Conservation (phyloP, 768 basidiomycete species). For the Holtermannia corniformis region DNA sequence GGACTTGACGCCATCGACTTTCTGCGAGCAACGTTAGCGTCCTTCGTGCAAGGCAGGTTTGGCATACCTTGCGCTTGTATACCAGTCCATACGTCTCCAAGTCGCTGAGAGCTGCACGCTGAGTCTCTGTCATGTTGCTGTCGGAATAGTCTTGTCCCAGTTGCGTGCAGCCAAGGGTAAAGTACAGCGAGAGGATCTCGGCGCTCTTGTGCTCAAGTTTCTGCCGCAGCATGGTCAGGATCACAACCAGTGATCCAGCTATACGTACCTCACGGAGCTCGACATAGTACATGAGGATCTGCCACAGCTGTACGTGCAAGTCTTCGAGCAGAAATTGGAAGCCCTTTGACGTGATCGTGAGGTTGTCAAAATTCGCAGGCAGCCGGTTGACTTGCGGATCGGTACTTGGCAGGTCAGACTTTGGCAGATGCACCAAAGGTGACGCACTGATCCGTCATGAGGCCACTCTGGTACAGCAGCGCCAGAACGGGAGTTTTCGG, state of each 20-base stretch:
- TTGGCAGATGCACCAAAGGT: too few relatives aligned
- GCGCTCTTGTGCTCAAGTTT: constrained; percentile 77
- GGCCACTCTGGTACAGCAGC: constrained; percentile 68
- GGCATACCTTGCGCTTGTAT: constrained; percentile 65
- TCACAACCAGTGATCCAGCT: background rate
- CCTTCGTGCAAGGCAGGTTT: constrained; percentile 33
- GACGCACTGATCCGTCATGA: constrained; percentile 78
- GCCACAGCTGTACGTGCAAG: constrained; percentile 92
- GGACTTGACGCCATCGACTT: constrained; percentile 47
- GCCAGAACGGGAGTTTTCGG: constrained; percentile 77
- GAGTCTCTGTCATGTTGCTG: constrained; percentile 65
- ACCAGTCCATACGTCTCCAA: constrained; percentile 89
- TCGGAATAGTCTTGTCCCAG: constrained; percentile 92
- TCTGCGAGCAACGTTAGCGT: constrained; percentile 3
- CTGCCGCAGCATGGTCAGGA: constrained; percentile 2
- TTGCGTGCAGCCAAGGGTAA: constrained; percentile 96
- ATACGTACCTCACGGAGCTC: constrained; percentile 64
- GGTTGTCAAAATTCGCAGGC: constrained; percentile 18
- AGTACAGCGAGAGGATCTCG: constrained; percentile 83
- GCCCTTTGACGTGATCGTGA: constrained; percentile 75
- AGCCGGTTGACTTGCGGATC: constrained; percentile 7
- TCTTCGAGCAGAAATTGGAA: constrained; percentile 95
- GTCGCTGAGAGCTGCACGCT: constrained; percentile 80
- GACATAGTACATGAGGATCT: constrained; percentile 80
- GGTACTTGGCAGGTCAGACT: constrained; percentile 45